Base-by-base conservation (phyloP, 164 flowering plant genomes). In the Euptelea pleiosperma region DNA sequence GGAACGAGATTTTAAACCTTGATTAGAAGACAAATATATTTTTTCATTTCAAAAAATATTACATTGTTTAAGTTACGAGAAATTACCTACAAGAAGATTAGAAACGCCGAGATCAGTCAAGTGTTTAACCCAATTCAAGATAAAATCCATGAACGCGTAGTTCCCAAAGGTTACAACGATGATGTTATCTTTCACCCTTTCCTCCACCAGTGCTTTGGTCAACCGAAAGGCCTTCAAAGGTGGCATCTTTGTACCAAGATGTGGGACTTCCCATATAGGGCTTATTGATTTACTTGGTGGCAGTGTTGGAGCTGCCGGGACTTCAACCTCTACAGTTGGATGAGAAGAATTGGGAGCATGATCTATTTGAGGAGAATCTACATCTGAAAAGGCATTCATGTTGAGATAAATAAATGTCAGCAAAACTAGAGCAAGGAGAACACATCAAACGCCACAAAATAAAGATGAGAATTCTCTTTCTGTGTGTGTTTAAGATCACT, bases 141-240 rank as follows among this genome's bases (percentile, higher is more conserved):
- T 82, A 64, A 94, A 94, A 70, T 94, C 99, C 95, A 85, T 82
- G 71, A 94, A 91, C 0, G 99, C 99, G 74, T 76, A 84, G 77
- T 94, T 94, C 33, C 99, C 99, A 67, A 94, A 94, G 31, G 99
- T 94, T 59, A 91, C 90, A 42, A 91, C 70, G 22, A 94, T 70
- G 33, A 86, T 68, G 60, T 94, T 91, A 54, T 87, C 85, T 65
- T 75, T 76, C 52, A 68, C 99, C 61, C 95, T 81, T 58, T 70
- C 51, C 51, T 73, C 60, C 55, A 94, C 87, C 60, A 94, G 67
- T 57, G 63, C 75, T 59, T 91, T 88, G 26, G 87, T 83, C 71
- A 94, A 64, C 6, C 54, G 71, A 65, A 94, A 94, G 30, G 62
- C 61, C 55, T 80, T 58, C 60, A 76, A 28, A 29, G 85, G 80